Evolutionary conservation across 202 grass and related monocot species (phyloP).

Genomic region (Dendrocalamus latiflorus): DNA sequence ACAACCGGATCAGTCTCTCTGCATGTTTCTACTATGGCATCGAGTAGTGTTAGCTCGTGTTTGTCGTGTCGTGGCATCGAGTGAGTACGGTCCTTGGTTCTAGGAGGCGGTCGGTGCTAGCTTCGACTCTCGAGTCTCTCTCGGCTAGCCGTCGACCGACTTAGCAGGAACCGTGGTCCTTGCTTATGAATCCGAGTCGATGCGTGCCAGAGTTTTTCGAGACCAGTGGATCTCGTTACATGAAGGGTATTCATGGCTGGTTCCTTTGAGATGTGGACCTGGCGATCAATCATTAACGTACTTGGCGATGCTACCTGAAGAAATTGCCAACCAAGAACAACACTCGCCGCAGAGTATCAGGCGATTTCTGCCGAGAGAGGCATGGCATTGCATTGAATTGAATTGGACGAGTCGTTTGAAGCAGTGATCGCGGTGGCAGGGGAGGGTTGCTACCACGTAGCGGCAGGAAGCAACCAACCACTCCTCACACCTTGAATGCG

Average conservation of each 20-base stretch:
- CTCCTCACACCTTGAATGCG: constrained; percentile 34
- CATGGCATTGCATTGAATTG: constrained; percentile 16
- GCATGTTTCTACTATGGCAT: neutral
- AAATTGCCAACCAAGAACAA: neutral
- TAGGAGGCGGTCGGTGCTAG: neutral
- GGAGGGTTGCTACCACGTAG: neutral
- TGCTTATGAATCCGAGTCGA: neutral
- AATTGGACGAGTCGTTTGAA: neutral
- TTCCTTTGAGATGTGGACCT: neutral
- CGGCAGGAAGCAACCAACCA: constrained; percentile 16
- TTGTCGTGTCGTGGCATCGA: constrained; percentile 13
- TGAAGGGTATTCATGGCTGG: neutral
- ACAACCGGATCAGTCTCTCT: neutral
- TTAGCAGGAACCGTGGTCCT: neutral
- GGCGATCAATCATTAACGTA: constrained; percentile 7
- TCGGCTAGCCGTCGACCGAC: constrained; percentile 6
- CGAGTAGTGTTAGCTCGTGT: neutral
- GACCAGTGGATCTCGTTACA: neutral
- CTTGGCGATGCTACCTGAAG: neutral
- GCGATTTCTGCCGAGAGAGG: neutral
- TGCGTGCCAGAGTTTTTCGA: neutral
- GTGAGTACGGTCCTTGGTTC: neutral
- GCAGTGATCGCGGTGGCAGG: neutral
- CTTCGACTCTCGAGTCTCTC: neutral
- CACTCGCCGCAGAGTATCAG: neutral